phyloP scores from a whole-genome alignment of 345 rosid species.

The Atalantia buxifolia region DNA sequence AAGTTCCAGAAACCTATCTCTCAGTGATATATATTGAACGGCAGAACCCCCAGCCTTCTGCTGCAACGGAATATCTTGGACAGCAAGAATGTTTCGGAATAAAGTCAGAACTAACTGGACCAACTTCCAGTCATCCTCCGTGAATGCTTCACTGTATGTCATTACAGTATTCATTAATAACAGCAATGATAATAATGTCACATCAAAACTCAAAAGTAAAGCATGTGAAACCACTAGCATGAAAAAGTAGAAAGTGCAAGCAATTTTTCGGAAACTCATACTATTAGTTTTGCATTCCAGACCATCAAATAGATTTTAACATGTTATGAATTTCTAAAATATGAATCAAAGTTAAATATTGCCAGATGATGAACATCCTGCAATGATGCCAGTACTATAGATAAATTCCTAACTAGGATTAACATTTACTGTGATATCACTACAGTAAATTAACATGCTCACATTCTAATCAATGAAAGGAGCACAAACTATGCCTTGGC shows the following conservation, averaged over 20 bases:
- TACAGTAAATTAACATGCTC: neutral
- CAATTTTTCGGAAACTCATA: neutral
- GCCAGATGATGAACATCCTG: neutral
- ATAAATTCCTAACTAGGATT: neutral
- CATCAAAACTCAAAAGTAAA: neutral
- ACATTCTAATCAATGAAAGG: neutral
- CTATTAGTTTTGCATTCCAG: neutral
- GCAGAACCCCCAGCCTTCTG: constrained; percentile 78
- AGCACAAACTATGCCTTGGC: constrained; percentile 19
- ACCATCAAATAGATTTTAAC: neutral
- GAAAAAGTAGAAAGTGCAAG: neutral
- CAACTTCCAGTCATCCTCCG: constrained; percentile 97
- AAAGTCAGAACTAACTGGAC: constrained; percentile 84
- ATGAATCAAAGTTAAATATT: neutral
- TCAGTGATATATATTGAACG: constrained; percentile 56
- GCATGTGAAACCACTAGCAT: neutral
- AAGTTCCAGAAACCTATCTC: constrained; percentile 77
- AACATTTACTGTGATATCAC: neutral
- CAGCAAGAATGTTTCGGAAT: constrained; percentile 81
- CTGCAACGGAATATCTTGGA: constrained; percentile 60
- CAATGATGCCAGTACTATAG: neutral
- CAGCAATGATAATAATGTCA: neutral
- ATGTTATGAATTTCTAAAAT: neutral
- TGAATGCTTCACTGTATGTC: constrained; percentile 58
- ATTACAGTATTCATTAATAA: constrained; percentile 4